Conservation (phyloP, 768 basidiomycete species). For the Mycena floridula region DNA sequence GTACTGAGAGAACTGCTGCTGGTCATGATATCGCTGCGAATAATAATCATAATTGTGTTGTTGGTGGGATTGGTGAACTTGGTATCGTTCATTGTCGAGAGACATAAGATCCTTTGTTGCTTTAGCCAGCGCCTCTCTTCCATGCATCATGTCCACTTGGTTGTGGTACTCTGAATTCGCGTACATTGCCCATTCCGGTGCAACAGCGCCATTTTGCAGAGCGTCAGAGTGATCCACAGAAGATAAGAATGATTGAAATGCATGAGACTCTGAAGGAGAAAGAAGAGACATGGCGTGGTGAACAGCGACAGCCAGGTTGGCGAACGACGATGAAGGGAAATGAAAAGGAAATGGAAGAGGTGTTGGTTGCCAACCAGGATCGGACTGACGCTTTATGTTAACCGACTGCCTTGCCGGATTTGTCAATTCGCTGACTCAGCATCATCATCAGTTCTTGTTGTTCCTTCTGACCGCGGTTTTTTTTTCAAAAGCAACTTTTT, state of each 20-base stretch:
- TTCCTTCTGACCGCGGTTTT: too few species aligned
- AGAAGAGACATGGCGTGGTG: conserved; percentile 47
- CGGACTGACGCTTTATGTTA: too few species aligned
- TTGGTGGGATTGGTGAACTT: conserved; percentile 15
- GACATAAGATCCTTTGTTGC: conserved; percentile 84
- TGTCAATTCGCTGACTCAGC: too few species aligned
- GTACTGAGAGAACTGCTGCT: conserved; percentile 13
- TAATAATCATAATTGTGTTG: conserved; percentile 14
- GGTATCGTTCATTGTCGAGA: conserved; percentile 45
- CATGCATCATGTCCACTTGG: conserved; percentile 36
- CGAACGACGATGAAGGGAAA: not conserved
- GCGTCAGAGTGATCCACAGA: conserved; percentile 38
- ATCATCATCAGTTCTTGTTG: too few species aligned
- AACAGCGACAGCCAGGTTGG: conserved; percentile 5
- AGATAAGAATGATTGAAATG: conserved; percentile 64
- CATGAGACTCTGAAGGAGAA: conserved; percentile 59
- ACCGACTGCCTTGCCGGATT: too few species aligned
- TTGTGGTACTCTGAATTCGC: conserved; percentile 30
- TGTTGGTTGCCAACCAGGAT: too few species aligned
- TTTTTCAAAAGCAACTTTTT: too few species aligned
- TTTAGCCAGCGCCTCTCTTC: conserved; percentile 62
- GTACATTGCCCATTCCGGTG: conserved; percentile 45
- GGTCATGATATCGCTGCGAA: conserved; percentile 8
- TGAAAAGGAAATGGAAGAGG: too few species aligned
- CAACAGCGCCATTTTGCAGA: conserved; percentile 26